These are phyloP conservation scores for Phytopythium boreale DNA, from an alignment of 352 stramenopile species.

Conservation along the genomic window DNA sequence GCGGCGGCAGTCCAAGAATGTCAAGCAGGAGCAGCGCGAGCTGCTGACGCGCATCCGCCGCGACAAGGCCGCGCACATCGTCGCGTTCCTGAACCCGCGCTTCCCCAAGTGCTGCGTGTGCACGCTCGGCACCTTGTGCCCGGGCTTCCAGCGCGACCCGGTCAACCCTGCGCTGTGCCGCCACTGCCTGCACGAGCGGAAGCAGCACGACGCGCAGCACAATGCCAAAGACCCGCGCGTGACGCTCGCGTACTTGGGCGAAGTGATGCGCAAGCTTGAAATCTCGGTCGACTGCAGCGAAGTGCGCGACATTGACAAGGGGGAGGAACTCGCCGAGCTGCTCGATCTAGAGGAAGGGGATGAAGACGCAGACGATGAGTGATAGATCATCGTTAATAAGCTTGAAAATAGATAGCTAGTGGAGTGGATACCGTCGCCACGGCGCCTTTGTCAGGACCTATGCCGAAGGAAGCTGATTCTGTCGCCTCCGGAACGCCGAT, in stretches of 20 bases:
- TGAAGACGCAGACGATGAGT: constrained; percentile 16
- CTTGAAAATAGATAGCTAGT: not conserved
- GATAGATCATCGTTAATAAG: not conserved
- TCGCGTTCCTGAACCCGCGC: constrained; percentile 45
- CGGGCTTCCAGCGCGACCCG: constrained; percentile 63
- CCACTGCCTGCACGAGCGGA: constrained; percentile 72
- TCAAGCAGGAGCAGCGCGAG: constrained; percentile 32
- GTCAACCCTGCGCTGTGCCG: constrained; percentile 72
- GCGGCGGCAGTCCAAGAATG: constrained; percentile 42
- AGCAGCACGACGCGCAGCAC: constrained; percentile 58
- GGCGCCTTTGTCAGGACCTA: not conserved
- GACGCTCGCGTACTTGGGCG: constrained; percentile 46
- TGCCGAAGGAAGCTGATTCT: not conserved
- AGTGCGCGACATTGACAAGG: constrained; percentile 52
- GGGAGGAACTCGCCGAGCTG: constrained; percentile 51
- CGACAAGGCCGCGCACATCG: constrained; percentile 37
- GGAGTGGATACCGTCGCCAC: not conserved
- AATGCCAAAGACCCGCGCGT: constrained; percentile 28
- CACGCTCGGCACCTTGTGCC: constrained; percentile 57
- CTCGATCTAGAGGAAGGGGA: constrained; percentile 14
- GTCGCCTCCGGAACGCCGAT: not conserved
- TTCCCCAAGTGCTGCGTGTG: constrained; percentile 72
- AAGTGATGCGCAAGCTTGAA: constrained; percentile 48
- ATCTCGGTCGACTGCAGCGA: constrained; percentile 49
- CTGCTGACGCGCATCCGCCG: constrained; percentile 45